phyloP scores from a whole-genome alignment of 768 basidiomycete species.

The Amanita brunnescens region DNA sequence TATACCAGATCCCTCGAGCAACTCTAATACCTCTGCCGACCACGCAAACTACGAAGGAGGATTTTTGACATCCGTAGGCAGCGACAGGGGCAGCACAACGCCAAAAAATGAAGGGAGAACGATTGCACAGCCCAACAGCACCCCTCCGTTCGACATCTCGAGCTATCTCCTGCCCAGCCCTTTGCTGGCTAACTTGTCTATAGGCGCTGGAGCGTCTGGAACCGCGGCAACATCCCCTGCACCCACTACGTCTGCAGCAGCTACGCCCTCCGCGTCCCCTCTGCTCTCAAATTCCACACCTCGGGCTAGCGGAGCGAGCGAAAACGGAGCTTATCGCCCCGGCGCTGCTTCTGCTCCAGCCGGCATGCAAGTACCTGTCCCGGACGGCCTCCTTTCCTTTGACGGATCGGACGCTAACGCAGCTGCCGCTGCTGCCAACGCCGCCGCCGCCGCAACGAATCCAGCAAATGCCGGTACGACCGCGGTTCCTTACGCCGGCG shows the following conservation, averaged over 20 bases:
- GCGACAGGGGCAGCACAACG: not conserved
- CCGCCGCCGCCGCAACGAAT: not conserved
- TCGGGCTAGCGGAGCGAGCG: not conserved
- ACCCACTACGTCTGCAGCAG: not conserved
- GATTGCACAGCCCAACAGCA: slow-evolving; percentile 1
- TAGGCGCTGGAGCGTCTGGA: too few species aligned
- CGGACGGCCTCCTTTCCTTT: slow-evolving; percentile 24
- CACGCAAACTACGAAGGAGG: not conserved
- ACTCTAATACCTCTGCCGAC: slow-evolving; percentile 3
- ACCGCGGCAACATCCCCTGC: not conserved
- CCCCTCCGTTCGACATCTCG: slow-evolving; percentile 24
- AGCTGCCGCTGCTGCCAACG: not conserved
- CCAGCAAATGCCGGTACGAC: not conserved
- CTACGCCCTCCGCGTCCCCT: not conserved
- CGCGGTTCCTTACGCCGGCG: not conserved
- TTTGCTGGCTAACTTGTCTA: not conserved
- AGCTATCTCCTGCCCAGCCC: slow-evolving; percentile 2
- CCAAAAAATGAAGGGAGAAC: too few species aligned
- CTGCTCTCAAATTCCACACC: not conserved
- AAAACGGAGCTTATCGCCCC: not conserved
- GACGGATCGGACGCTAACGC: slow-evolving; percentile 15
- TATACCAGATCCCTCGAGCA: slow-evolving; percentile 20
- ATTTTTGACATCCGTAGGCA: not conserved
- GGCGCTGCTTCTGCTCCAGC: slow-evolving; percentile 6
- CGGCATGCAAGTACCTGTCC: slow-evolving; percentile 12